Evolutionary conservation across 345 rosid species (phyloP), one percentile per base, ranked within the genome.

Genomic region (Corchorus olitorius): DNA sequence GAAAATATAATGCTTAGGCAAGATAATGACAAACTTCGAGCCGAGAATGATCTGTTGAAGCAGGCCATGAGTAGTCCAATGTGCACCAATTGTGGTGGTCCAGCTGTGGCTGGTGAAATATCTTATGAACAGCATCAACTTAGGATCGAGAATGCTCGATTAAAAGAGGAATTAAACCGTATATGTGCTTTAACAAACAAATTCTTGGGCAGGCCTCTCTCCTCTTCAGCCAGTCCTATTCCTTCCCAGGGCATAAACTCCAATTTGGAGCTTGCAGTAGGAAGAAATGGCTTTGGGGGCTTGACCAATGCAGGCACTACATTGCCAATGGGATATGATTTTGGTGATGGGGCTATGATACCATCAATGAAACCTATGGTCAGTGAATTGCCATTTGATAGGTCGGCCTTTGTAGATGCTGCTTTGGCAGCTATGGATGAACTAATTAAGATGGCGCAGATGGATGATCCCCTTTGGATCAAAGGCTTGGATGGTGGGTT

Each of bases 11-110:
- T 88, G 41, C 91, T 94, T 2, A 84, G 82, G 43, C 88, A 91
- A 86, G 97, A 89, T 19, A 90, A 91, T 65, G 89, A 86, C 14
- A 88, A 85, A 53, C 91, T 94, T 35, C 78, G 86, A n/a, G 88
- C 84, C 1, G 98, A 91, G 82, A 88, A 92, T 70, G 79, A 77
- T 54, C 56, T 86, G 22, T 76, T 92, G 74, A 89, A 80, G 81
- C 87, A 87, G 7, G 83, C 86, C 66, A 69, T 87, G 79, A 77
- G 68, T 48, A 83, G 76, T 67, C 91, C 91, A 6, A 58, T 82
- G 6, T 94, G 98, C 92, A 81, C 48, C 75, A 84, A 55, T 53
- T 94, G 98, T 69, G 91, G 96, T 52, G 92, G 93, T 16, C 86
- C 85, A 0, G 90, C 83, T 8, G 39, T 83, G 76, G 81, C 84